Percentiles rank a stretch among this genome's conserved stretches.
phyloP scores from a whole-genome alignment of 2,329 filamentous ascomycete species.

The Paraphoma sp. region DNA sequence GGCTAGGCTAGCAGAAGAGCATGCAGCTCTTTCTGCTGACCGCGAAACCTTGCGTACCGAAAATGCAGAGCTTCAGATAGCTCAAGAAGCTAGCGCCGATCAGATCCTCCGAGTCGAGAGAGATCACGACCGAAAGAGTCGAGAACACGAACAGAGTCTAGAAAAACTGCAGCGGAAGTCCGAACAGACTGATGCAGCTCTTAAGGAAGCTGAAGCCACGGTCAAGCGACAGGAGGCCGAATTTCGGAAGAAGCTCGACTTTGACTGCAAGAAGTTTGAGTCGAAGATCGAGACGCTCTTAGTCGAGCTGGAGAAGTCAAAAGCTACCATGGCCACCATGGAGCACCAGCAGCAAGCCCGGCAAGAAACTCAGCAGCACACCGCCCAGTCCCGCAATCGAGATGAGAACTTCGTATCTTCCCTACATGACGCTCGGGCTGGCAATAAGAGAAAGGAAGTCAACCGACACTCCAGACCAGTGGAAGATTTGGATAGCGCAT shows the following conservation, averaged over 20 bases:
- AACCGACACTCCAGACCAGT: constrained; percentile 23
- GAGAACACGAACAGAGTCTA: not conserved
- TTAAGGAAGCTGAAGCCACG: constrained; percentile 22
- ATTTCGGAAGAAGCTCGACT: constrained; percentile 18
- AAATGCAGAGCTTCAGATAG: constrained; percentile 11
- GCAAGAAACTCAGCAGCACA: not conserved
- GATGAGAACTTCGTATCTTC: not conserved
- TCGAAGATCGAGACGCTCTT: constrained; percentile 3
- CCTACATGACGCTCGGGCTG: constrained; percentile 1
- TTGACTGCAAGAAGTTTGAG: constrained; percentile 14
- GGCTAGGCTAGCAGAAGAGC: constrained; percentile 7
- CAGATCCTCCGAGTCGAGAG: constrained; percentile 9
- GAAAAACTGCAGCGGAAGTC: not conserved
- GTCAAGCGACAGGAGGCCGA: constrained; percentile 13
- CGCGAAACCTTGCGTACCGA: constrained; percentile 16
- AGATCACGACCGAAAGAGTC: constrained; percentile 3
- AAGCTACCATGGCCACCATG: not conserved
- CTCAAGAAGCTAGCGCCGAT: constrained; percentile 4
- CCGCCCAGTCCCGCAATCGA: not conserved
- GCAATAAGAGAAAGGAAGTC: constrained; percentile 26
- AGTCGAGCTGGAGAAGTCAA: not conserved
- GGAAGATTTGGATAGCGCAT: constrained; percentile 1
- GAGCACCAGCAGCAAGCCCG: not conserved
- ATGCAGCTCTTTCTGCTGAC: constrained; percentile 10
- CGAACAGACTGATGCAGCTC: constrained; percentile 11